A percentile compares a stretch with the other conserved stretches of the same genome.
Conservation (phyloP, 2,329 filamentous ascomycete species). For the Dactylellina sp. region DNA sequence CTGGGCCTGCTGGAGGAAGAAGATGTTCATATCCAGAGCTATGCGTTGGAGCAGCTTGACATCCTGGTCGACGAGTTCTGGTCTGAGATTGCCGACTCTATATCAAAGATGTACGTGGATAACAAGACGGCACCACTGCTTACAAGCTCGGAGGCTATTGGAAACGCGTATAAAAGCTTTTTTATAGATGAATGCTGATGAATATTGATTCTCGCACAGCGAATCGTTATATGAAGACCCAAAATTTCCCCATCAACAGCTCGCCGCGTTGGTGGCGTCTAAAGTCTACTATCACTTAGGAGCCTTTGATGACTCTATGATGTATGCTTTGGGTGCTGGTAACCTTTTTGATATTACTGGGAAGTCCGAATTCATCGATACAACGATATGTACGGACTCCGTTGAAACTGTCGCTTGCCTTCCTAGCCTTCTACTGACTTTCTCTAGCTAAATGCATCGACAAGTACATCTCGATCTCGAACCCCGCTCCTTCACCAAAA, state of each 20-base stretch:
- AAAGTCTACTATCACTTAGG: conserved; percentile 99
- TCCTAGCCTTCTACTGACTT: conserved; percentile 30
- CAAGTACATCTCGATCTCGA: conserved; percentile 87
- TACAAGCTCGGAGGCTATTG: conserved; percentile 10
- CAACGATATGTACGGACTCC: conserved; percentile 79
- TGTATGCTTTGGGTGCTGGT: conserved; percentile 92
- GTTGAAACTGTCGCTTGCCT: neutral
- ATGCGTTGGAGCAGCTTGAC: conserved; percentile 93
- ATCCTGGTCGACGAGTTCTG: conserved; percentile 96
- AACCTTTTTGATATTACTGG: conserved; percentile 93
- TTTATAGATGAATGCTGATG: conserved; percentile 34
- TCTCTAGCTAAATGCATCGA: conserved; percentile 86
- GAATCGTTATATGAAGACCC: conserved; percentile 98
- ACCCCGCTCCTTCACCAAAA: conserved; percentile 48
- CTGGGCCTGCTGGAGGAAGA: conserved; percentile 95
- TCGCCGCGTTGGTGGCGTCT: conserved; percentile 91
- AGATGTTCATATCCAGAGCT: conserved; percentile 91
- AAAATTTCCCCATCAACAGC: conserved; percentile 88
- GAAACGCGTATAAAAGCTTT: conserved; percentile 41
- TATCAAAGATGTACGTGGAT: conserved; percentile 86
- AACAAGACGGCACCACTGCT: conserved; percentile 7
- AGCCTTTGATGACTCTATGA: conserved; percentile 99
- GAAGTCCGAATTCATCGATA: conserved; percentile 96
- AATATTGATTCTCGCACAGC: conserved; percentile 67
- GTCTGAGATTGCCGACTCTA: conserved; percentile 93